Evolutionary conservation across 1,139 yeast genomes (phyloP).

Genomic region (Yamadazyma trypodendri): DNA sequence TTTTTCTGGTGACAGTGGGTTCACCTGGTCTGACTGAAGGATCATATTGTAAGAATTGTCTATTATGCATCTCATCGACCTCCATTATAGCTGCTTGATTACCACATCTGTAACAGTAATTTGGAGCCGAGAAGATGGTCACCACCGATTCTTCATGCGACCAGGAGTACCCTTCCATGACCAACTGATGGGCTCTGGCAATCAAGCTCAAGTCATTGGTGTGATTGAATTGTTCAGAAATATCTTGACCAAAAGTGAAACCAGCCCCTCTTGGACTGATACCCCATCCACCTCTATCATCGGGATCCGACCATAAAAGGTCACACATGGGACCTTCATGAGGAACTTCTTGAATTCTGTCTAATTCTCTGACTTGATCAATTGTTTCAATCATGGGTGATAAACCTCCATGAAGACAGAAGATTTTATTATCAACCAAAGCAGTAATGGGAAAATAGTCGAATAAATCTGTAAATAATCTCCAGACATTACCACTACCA

Average conservation of each 20-base stretch:
- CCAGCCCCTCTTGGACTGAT: conserved; percentile 99
- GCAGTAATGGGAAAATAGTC: conserved; percentile 96
- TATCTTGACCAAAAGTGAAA: conserved; percentile 60
- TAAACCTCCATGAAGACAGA: conserved; percentile 95
- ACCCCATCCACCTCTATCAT: conserved; percentile 96
- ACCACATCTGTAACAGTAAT: conserved; percentile 96
- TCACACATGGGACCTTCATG: conserved; percentile 99
- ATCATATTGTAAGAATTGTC: conserved; percentile 91
- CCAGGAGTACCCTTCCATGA: conserved; percentile 92
- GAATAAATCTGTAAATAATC: conserved; percentile 68
- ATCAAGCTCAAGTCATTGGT: conserved; percentile 82
- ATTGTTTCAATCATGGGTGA: conserved; percentile 90
- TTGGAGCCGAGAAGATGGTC: conserved; percentile 98
- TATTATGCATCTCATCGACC: conserved; percentile 87
- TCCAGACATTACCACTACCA: conserved; percentile 96
- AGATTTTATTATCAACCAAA: conserved; percentile 81
- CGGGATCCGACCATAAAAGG: conserved; percentile 96
- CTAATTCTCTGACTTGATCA: conserved; percentile 84
- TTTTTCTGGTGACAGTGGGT: conserved; percentile 90
- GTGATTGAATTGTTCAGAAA: conserved; percentile 70
- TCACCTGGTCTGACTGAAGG: conserved; percentile 96
- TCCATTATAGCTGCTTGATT: conserved; percentile 99
- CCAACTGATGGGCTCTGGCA: conserved; percentile 96
- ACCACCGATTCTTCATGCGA: conserved; percentile 86
- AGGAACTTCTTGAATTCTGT: conserved; percentile 93